Evolutionary conservation across 2,329 filamentous ascomycete species (phyloP).

Genomic region (Talaromyces sp.): DNA sequence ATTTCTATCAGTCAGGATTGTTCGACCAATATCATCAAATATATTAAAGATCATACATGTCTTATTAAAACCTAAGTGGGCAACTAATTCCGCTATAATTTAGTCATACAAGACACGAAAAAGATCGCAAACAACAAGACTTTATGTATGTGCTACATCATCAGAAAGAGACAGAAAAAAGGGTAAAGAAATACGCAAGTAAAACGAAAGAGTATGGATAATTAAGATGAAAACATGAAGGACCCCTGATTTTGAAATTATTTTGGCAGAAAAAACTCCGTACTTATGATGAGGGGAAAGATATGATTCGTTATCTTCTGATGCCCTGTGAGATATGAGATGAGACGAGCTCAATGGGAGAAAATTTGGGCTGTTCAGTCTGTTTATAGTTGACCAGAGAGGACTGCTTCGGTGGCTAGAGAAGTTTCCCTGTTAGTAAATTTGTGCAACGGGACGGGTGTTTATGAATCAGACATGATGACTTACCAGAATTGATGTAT

Average conservation of each 20-base stretch:
- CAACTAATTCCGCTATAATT: not conserved
- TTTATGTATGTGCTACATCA: constrained; percentile 1
- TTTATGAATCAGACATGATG: not conserved
- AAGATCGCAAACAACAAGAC: not conserved
- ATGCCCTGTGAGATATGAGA: not conserved
- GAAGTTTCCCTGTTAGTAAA: not conserved
- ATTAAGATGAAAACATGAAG: not conserved
- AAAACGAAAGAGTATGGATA: not conserved
- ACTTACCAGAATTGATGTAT: constrained; percentile 90
- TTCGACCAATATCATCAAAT: not conserved
- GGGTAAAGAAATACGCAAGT: not conserved
- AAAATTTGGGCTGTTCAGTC: not conserved
- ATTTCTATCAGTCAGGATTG: too few species aligned
- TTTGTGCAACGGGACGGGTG: not conserved
- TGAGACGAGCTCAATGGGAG: not conserved
- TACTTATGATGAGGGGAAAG: constrained; percentile 2
- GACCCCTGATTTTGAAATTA: not conserved
- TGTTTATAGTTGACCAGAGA: constrained; percentile 68
- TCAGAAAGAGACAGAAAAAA: not conserved
- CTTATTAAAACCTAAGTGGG: not conserved
- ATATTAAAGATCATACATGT: not conserved
- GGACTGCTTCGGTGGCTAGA: constrained; percentile 71
- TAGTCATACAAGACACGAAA: constrained; percentile 3
- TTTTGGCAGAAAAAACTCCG: constrained; percentile 1
- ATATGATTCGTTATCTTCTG: constrained; percentile 6